A percentile compares a stretch with the other conserved stretches of the same genome.
phyloP scores from a whole-genome alignment of 2,329 filamentous ascomycete genomes.

The Fusarium longipes region DNA sequence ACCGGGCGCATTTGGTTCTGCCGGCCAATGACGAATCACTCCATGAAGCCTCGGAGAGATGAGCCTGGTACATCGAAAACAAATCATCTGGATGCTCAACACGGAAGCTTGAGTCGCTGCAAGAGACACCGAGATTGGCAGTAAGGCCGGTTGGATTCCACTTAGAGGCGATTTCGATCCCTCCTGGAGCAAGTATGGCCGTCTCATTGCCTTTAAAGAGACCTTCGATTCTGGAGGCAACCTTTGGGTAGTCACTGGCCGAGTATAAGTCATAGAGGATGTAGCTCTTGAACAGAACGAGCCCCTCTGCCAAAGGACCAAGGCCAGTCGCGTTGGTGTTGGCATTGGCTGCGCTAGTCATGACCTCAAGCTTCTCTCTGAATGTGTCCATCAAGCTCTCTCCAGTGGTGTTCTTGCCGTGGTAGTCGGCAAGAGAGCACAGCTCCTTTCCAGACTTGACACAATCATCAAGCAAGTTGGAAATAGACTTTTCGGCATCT shows the following conservation, averaged over 20 bases:
- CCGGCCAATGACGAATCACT: neutral
- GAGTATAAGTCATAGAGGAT: neutral
- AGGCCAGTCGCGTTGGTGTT: too few relatives aligned
- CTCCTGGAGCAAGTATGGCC: too few relatives aligned
- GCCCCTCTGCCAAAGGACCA: too few relatives aligned
- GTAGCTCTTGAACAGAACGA: neutral
- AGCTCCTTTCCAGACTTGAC: neutral
- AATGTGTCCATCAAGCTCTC: neutral
- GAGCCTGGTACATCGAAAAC: conserved; percentile 17
- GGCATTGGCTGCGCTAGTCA: fast-evolving
- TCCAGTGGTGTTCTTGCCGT: neutral
- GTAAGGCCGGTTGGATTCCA: neutral
- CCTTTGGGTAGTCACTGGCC: neutral
- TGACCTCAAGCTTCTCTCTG: neutral
- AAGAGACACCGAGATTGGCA: neutral
- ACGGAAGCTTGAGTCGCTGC: neutral
- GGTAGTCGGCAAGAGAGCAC: neutral
- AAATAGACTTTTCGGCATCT: neutral
- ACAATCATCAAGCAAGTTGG: conserved; percentile 5
- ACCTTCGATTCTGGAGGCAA: neutral
- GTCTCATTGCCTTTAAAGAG: neutral
- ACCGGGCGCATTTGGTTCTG: neutral
- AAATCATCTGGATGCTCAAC: neutral
- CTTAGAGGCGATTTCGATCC: too few relatives aligned
- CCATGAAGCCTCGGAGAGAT: neutral